Percentiles rank a stretch among this genome's conserved stretches.
Evolutionary conservation across 1,139 yeast species (phyloP).

Genomic region (Yamadazyma taylorii): DNA sequence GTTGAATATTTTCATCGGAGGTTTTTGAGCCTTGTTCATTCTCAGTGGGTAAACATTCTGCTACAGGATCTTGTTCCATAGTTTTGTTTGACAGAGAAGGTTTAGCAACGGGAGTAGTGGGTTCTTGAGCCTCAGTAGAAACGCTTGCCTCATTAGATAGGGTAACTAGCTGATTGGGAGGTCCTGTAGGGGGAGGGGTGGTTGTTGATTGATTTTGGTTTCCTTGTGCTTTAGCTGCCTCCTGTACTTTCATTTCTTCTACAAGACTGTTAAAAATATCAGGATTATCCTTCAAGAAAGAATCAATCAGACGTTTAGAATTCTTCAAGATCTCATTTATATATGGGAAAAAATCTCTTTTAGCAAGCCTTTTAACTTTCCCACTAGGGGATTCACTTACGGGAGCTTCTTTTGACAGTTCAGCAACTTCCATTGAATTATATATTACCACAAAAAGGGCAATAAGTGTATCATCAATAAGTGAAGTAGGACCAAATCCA

Average conservation of each 20-base stretch:
- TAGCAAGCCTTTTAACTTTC: slow-evolving; percentile 41
- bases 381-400: slow-evolving; percentile 31
- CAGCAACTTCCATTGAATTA: slow-evolving; percentile 1
- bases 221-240: slow-evolving; percentile 1
- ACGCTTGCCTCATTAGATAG: too few relatives aligned
- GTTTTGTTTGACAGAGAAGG: too few relatives aligned
- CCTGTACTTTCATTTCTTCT: slow-evolving; percentile 2
- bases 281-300: slow-evolving; percentile 29
- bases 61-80: too few relatives aligned
- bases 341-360: slow-evolving; percentile 45
- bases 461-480: slow-evolving; percentile 72
- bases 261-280: slow-evolving; percentile 34
- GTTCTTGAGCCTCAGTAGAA: too few relatives aligned
- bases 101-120: too few relatives aligned
- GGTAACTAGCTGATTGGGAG: too few relatives aligned
- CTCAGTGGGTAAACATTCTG: too few relatives aligned
- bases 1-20: too few relatives aligned
- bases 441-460: slow-evolving; percentile 59
- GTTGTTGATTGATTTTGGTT: too few relatives aligned
- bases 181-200: too few relatives aligned
- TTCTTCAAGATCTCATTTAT: slow-evolving; percentile 35
- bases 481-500: slow-evolving; percentile 80
- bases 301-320: slow-evolving; percentile 33
- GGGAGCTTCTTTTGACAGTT: slow-evolving; percentile 1
- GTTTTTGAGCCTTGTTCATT: too few relatives aligned